A percentile compares a stretch with the other conserved stretches of the same genome.
These are phyloP conservation scores for Cladosporium halotolerans DNA, from an alignment of 2,329 filamentous ascomycete genomes.

Conservation along the genomic window DNA sequence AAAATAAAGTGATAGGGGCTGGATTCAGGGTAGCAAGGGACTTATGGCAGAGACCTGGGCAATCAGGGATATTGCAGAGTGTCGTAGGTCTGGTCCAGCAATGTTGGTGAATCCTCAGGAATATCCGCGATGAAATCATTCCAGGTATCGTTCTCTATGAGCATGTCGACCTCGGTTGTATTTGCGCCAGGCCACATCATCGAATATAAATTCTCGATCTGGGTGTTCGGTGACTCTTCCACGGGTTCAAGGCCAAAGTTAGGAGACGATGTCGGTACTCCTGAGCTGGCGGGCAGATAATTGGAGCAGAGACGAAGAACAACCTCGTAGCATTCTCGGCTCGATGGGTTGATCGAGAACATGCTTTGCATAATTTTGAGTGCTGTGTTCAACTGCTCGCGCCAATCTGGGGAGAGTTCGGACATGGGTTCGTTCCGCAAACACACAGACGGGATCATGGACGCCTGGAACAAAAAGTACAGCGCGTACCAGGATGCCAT, in stretches of 20 bases:
- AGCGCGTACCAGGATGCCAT: conserved; percentile 43
- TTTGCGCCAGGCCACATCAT: conserved; percentile 44
- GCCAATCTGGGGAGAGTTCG: conserved; percentile 35
- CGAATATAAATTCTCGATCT: conserved; percentile 38
- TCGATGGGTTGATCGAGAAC: conserved; percentile 35
- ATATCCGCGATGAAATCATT: conserved; percentile 16
- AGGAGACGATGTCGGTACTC: not conserved
- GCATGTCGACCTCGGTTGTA: conserved; percentile 17
- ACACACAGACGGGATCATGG: conserved; percentile 44
- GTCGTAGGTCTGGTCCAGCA: not conserved
- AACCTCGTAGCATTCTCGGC: conserved; percentile 37
- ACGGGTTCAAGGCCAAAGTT: conserved; percentile 14
- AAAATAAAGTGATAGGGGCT: too few species aligned
- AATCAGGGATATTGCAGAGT: not conserved
- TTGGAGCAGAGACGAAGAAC: conserved; percentile 38
- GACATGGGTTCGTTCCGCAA: conserved; percentile 40
- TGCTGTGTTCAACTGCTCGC: conserved; percentile 35
- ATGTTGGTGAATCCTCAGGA: conserved; percentile 7
- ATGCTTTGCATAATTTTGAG: conserved; percentile 35
- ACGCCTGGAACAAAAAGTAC: conserved; percentile 47
- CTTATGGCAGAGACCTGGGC: too few species aligned
- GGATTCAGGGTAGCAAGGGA: too few species aligned
- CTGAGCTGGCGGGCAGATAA: conserved; percentile 23
- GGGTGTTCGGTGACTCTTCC: conserved; percentile 38
- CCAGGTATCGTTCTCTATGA: conserved; percentile 21